These are phyloP conservation scores for Candida odintsovae DNA, from an alignment of 805 yeast species.

Conservation along the genomic window DNA sequence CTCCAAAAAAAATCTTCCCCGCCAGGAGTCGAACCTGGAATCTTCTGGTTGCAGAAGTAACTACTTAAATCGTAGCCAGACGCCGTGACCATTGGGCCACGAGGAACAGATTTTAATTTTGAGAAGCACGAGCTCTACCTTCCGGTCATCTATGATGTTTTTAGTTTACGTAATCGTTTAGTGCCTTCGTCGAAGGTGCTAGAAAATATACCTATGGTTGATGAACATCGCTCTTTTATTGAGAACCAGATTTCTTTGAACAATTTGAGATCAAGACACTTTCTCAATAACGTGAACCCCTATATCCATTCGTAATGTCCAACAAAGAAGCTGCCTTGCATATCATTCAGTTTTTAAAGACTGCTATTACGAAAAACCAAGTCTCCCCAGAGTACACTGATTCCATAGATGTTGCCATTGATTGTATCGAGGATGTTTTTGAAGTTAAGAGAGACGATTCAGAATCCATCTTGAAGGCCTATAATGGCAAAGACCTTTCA, in stretches of 20 bases:
- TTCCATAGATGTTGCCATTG: constrained; percentile 89
- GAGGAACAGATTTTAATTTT: constrained; percentile 42
- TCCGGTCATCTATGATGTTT: background rate
- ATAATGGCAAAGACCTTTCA: constrained; percentile 41
- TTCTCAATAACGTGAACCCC: background rate
- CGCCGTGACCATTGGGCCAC: constrained; percentile 76
- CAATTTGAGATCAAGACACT: background rate
- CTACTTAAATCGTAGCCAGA: constrained; percentile 57
- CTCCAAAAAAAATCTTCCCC: constrained; percentile 27
- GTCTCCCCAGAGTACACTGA: constrained; percentile 78
- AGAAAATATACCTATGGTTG: background rate
- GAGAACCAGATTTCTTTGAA: too few relatives aligned
- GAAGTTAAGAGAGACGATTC: constrained; percentile 52
- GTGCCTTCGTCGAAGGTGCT: background rate
- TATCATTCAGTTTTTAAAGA: constrained; percentile 65
- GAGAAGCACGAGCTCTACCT: background rate
- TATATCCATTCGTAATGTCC: constrained; percentile 15
- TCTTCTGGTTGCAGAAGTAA: constrained; percentile 33
- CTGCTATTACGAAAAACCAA: constrained; percentile 51
- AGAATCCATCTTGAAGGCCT: constrained; percentile 25
- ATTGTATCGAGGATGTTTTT: constrained; percentile 86
- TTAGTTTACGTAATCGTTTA: background rate
- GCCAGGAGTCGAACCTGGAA: constrained; percentile 32
- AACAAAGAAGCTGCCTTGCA: constrained; percentile 65
- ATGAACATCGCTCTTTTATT: too few relatives aligned